Evolutionary conservation across 495 filamentous ascomycete genomes (phyloP), one percentile per base, ranked within the genome.

Genomic region (Neurospora hispaniola): DNA sequence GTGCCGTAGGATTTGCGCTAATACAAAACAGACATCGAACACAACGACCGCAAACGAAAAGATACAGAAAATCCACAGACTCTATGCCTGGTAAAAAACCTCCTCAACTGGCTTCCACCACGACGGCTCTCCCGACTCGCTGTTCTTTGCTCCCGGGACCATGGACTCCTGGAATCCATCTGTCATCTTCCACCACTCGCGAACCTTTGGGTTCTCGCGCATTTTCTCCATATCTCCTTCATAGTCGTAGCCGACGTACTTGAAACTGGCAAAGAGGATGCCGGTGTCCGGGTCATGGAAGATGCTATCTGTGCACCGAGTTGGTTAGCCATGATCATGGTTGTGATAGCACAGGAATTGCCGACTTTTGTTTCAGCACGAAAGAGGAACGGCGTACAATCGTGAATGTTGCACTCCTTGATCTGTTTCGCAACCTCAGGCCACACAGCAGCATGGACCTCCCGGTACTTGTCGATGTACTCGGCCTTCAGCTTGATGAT

Each of bases 181-280:
- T 27, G 92, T 93, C 87, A 94, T 89, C 41, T 82, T 83, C 91
- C 92, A 94, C 92, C 91, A 94, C 78, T 92, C 89, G 54, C 88
- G 85, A 23, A 93, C 89, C 74, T 90, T 91, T 2, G 87, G 85
- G 76, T 92, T 91, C 31, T 85, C 87, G 7, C 83, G 80, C 91
- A 93, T 93, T 69, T 82, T 83, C 81, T 86, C 84, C 91, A 93
- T 93, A 81, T 93, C 91, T 2, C 81, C 88, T 1, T 86, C 89
- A 42, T 86, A 93, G 80, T 92, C 87, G 69, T 85, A 84, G 2
- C 92, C 91, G 20, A 91, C 83, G 73, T 94, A 93, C 79, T 92
- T 93, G 81, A 93, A 93, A 39, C 82, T 88, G 9, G 90, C 90
- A 75, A 93, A 94, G 0, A 94, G 83, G 39, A 89, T 88, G 35